Evolutionary conservation across 345 rosid species (phyloP).

Genomic region (Citrus maxima): DNA sequence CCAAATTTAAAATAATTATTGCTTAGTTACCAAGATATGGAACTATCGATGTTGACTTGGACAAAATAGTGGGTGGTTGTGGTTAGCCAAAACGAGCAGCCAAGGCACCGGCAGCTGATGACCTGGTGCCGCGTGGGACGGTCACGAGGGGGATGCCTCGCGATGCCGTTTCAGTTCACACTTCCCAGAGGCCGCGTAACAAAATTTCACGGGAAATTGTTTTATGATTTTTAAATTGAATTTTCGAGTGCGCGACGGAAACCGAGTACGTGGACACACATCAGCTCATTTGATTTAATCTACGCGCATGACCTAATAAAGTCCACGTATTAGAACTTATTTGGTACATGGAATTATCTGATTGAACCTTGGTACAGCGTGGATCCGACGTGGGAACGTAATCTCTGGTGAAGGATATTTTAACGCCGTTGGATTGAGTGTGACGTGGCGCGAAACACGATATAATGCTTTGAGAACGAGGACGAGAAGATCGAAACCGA

Average conservation of each 20-base stretch:
- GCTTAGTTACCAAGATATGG: neutral
- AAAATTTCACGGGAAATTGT: neutral
- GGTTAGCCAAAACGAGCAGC: neutral
- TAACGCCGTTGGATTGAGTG: neutral
- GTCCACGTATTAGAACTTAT: no score
- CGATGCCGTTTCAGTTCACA: neutral
- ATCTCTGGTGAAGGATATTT: conserved; percentile 10
- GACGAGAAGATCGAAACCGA: neutral
- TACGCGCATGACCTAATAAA: no score
- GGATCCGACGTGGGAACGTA: conserved; percentile 37
- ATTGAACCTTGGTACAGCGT: conserved; percentile 3
- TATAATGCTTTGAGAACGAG: neutral
- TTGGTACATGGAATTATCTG: no score
- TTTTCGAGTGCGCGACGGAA: neutral
- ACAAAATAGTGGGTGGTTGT: neutral
- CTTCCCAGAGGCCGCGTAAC: neutral
- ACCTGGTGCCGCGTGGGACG: neutral
- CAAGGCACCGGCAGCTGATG: neutral
- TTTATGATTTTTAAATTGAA: neutral
- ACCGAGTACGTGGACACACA: conserved; percentile 32
- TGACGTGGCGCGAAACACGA: neutral
- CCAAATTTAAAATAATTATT: neutral
- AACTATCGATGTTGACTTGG: neutral
- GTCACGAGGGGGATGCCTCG: neutral
- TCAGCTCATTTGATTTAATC: conserved; percentile 4